These are phyloP conservation scores for Saturnispora hagleri DNA, from an alignment of 805 yeast genomes.

Conservation along the genomic window DNA sequence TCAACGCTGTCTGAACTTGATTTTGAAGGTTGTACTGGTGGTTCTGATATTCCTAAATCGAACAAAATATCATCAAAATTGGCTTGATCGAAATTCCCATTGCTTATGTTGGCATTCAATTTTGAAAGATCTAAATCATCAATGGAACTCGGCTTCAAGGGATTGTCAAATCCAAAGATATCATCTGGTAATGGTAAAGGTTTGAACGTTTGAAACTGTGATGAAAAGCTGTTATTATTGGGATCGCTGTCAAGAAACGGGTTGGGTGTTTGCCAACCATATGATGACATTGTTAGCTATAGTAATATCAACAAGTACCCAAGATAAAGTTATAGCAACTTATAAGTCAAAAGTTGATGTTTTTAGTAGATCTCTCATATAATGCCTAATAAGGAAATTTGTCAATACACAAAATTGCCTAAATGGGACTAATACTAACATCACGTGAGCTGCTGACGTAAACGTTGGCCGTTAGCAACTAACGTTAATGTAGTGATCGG, in stretches of 20 bases:
- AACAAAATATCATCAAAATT: slow-evolving; percentile 25
- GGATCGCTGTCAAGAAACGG: slow-evolving; percentile 6
- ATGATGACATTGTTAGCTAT: slow-evolving; percentile 3
- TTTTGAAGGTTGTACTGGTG: slow-evolving; percentile 20
- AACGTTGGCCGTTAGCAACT: slow-evolving; percentile 7
- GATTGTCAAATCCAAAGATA: slow-evolving; percentile 34
- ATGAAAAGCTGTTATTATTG: slow-evolving; percentile 3
- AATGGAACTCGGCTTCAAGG: slow-evolving; percentile 5
- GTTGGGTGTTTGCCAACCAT: slow-evolving; percentile 7
- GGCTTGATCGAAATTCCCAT: slow-evolving; percentile 5
- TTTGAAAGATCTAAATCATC: neutral
- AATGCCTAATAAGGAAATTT: slow-evolving; percentile 1
- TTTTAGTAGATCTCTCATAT: neutral
- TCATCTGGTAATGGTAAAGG: slow-evolving; percentile 45
- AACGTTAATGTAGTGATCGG: neutral
- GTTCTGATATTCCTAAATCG: slow-evolving; percentile 25
- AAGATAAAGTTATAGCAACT: neutral
- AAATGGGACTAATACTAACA: slow-evolving; percentile 3
- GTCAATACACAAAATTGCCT: slow-evolving; percentile 7
- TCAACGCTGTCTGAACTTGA: slow-evolving; percentile 4
- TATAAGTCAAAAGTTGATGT: neutral
- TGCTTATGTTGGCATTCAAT: neutral
- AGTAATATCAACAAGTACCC: neutral
- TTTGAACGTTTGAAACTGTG: slow-evolving; percentile 19
- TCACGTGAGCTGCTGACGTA: slow-evolving; percentile 6